Evolutionary conservation across 2,329 filamentous ascomycete species (phyloP).

Genomic region (Exophiala bonariae): DNA sequence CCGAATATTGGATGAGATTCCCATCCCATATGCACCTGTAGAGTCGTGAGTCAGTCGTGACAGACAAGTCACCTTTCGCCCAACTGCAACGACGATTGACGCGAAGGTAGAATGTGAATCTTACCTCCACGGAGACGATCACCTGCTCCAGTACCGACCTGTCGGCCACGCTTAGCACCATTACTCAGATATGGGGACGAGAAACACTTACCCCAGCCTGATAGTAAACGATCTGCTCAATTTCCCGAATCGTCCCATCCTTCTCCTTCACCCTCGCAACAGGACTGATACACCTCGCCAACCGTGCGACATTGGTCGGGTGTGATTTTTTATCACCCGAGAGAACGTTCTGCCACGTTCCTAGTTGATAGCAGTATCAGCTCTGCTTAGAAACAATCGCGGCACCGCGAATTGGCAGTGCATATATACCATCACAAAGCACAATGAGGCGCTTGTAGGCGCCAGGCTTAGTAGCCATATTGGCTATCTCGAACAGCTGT

Average conservation of each 20-base stretch:
- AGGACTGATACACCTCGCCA: constrained; percentile 30
- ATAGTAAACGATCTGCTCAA: constrained; percentile 41
- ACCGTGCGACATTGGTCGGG: constrained; percentile 33
- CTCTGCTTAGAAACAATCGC: no score
- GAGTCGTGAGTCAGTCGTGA: neutral
- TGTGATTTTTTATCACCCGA: constrained; percentile 27
- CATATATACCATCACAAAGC: constrained; percentile 33
- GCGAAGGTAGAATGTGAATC: no score
- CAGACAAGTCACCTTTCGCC: no score
- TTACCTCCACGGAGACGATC: constrained; percentile 21
- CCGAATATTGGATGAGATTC: constrained; percentile 22
- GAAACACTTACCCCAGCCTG: constrained; percentile 31
- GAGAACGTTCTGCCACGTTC: constrained; percentile 33
- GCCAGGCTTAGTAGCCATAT: no score
- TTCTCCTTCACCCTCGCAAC: constrained; percentile 28
- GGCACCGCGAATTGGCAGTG: no score
- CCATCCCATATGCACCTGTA: constrained; percentile 21
- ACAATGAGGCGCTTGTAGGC: constrained; percentile 33
- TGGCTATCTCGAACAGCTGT: no score
- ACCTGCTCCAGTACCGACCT: constrained; percentile 33
- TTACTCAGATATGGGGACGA: no score
- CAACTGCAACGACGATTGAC: no score
- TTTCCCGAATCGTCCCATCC: constrained; percentile 22
- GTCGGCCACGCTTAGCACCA: no score
- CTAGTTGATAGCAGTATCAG: constrained; percentile 12